phyloP scores from a whole-genome alignment of 2,329 filamentous ascomycete species.

The Colletotrichum higginsianum region DNA sequence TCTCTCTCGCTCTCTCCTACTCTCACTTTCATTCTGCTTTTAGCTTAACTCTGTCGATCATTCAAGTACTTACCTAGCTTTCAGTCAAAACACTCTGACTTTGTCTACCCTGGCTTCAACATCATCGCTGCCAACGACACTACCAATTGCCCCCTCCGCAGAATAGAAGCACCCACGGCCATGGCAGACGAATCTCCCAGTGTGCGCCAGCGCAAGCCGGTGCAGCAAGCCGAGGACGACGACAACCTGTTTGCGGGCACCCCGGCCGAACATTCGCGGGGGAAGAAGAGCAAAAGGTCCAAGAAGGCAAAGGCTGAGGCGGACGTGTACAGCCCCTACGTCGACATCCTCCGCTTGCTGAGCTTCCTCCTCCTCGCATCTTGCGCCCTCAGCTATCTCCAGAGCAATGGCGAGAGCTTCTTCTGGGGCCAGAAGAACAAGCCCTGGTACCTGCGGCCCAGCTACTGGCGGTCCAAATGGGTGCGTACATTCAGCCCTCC shows the following conservation, averaged over 20 bases:
- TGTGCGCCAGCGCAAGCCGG: slow-evolving; percentile 62
- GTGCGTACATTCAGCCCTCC: slow-evolving; percentile 61
- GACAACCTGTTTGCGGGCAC: slow-evolving; percentile 50
- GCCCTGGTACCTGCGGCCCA: slow-evolving; percentile 72
- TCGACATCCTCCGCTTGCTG: slow-evolving; percentile 80
- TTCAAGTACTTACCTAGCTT: neutral
- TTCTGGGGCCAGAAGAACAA: slow-evolving; percentile 76
- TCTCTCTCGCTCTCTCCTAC: neutral
- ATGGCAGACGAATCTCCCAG: slow-evolving; percentile 54
- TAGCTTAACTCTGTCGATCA: neutral
- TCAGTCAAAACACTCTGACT: neutral
- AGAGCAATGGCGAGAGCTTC: slow-evolving; percentile 78
- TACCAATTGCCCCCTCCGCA: neutral
- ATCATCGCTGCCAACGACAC: neutral
- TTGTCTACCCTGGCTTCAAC: neutral
- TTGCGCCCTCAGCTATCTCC: slow-evolving; percentile 81
- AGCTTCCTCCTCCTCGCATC: slow-evolving; percentile 77
- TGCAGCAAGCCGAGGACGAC: slow-evolving; percentile 47
- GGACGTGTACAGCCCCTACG: slow-evolving; percentile 67
- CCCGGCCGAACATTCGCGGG: slow-evolving; percentile 44
- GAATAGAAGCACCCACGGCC: slow-evolving; percentile 14
- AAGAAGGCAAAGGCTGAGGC: slow-evolving; percentile 65
- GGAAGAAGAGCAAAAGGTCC: slow-evolving; percentile 47
- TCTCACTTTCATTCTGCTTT: no score
- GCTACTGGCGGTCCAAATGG: slow-evolving; percentile 72